Base-by-base conservation (phyloP, 208 protist genomes). In the Naegleria fowleri region DNA sequence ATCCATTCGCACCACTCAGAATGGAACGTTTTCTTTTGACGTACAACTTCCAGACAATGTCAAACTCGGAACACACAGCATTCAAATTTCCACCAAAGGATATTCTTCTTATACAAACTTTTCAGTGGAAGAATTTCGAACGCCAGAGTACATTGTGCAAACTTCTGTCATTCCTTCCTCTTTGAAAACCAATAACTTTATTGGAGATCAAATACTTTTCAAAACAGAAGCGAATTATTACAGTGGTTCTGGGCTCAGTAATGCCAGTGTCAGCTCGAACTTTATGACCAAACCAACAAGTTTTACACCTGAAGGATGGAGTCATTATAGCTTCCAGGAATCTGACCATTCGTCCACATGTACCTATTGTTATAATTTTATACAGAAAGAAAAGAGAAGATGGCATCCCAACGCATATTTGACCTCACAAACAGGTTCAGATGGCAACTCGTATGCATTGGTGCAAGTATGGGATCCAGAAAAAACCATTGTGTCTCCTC, bases 101-200 rank as follows among this genome's bases (percentile, higher is more conserved):
- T 36, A 52, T 5, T 7, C 5, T 38, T n/a, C 5, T 39, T 39
- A 59, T 33, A 9, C 29, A 38, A 39, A 0, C 0, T 90, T 90
- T 38, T 6, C 58, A 36, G 48, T 90, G 7, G 48, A 76, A 76
- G 88, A 90, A 90, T 90, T 90, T 38, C 48, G 48, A 84, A 83
- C 38, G 51, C 41, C 41, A 7, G 88, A 90, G 25, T 90, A 59
- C 33, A 11, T 0, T 29, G 88, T 67, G 36, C 16, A 41, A 51
- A 22, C 11, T 16, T 36, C 19, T 22, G 9, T 76, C 11, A 59
- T 29, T 83, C 48, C 88, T 36, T 19, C 48, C 4, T 19, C 16
- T 13, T 6, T 36, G 29, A 36, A 43, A 7, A 19, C 22, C 3
- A 7, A 84, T 36, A 29, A 16, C 5, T 90, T 39, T 55, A 43